Evolutionary conservation across 139 green algal species (phyloP), one percentile per base, ranked within the genome.

Genomic region (Microglena sp.): DNA sequence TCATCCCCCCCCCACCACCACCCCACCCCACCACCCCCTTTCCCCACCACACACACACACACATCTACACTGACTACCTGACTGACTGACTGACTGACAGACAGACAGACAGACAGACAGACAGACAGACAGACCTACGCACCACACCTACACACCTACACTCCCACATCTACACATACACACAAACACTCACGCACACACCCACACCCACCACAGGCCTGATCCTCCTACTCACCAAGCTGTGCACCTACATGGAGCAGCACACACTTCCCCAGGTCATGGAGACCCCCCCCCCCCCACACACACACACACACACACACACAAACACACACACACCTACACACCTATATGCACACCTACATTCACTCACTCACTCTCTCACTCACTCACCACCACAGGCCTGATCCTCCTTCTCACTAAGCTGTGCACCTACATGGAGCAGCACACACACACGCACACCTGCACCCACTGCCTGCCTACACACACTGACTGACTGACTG

Each of bases 401-500:
- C 60, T 90, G 46, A 43, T 90, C 44, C 59, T 93, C 33, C 71
- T 93, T 46, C 77, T 91, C 30, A 83, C 82, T 53, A 74, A 77
- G 66, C 70, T 90, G 62, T 84, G 77, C 61, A 44, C 36, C 28
- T 79, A 50, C 40, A 50, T 50, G 40, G 15, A 50, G 15, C 11
- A 11, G 18, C 40, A 50, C 40, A 18, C 40, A 50, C 40, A 50
- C 40, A 50, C 40, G 18, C 40, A 50, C 40, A 50, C 40, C 15
- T 18, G 18, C 40, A 50, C 40, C 11, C 40, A 50, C 40, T 44
- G 86, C 64, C 3, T 22, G 60, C 32, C 6, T 46, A 29, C n/a
- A n/a, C n/a, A n/a, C n/a, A n/a, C n/a, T n/a, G n/a, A n/a, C n/a
- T n/a, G n/a, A n/a, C n/a, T n/a, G n/a, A n/a, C n/a, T n/a, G 44